Percentiles rank a stretch among this genome's conserved stretches.
Conservation (phyloP, 768 basidiomycete genomes). For the Podaxis sp. region DNA sequence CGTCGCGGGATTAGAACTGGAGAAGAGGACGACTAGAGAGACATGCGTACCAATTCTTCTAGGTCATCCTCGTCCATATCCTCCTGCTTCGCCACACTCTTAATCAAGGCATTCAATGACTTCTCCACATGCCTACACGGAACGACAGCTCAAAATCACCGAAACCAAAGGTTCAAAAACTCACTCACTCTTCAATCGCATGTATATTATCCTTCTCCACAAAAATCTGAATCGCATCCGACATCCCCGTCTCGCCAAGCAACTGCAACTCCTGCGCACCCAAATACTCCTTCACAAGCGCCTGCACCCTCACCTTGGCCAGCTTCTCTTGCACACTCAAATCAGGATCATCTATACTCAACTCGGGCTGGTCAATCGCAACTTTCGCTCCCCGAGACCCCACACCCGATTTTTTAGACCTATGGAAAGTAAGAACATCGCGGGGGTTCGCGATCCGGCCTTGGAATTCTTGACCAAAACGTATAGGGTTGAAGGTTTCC, state of each 20-base stretch:
- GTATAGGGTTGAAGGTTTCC: conserved; percentile 92
- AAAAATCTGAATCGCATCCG: conserved; percentile 90
- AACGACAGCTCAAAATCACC: conserved; percentile 5
- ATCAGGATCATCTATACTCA: conserved; percentile 77
- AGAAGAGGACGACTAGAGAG: background rate
- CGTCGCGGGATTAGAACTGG: background rate
- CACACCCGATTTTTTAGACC: conserved; percentile 60
- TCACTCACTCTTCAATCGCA: conserved; percentile 82
- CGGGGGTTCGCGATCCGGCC: conserved; percentile 92
- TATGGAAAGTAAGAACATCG: conserved; percentile 89
- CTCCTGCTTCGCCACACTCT: conserved; percentile 62
- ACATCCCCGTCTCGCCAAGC: conserved; percentile 87
- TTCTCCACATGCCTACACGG: conserved; percentile 62
- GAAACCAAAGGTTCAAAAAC: background rate
- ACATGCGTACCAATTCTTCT: conserved; percentile 62
- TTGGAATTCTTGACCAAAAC: conserved; percentile 95
- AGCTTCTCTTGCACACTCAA: conserved; percentile 70
- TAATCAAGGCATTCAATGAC: conserved; percentile 62
- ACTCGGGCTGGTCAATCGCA: conserved; percentile 71
- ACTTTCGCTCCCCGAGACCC: conserved; percentile 56
- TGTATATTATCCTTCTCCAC: conserved; percentile 97
- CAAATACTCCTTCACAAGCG: conserved; percentile 89
- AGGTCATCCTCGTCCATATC: conserved; percentile 73
- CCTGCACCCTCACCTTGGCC: conserved; percentile 80
- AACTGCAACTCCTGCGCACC: conserved; percentile 91